Evolutionary conservation across 176 grass and related monocot species (phyloP).

Genomic region (Dendrocalamus sinicus): DNA sequence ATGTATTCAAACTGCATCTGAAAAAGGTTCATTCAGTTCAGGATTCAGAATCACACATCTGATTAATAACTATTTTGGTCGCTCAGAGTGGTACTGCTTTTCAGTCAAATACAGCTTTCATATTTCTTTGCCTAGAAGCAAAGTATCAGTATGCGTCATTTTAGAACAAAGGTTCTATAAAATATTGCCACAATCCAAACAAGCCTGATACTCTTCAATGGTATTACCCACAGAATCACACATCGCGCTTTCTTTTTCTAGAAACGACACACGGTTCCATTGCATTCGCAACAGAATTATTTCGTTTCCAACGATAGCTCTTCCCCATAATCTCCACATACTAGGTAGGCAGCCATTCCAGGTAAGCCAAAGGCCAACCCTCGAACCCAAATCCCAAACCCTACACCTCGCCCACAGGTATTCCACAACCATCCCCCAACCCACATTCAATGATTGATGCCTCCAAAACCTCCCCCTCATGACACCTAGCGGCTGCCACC

Average conservation of each 20-base stretch:
- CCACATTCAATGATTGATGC: not conserved
- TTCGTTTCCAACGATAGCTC: not conserved
- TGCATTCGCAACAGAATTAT: not conserved
- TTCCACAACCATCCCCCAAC: not conserved
- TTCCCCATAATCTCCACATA: not conserved
- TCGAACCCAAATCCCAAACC: not conserved
- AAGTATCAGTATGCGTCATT: not conserved
- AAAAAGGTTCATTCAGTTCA: not conserved
- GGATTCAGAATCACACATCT: not conserved
- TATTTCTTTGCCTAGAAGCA: not conserved
- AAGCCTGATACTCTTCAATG: not conserved
- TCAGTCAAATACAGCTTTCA: not conserved
- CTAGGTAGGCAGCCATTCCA: not conserved
- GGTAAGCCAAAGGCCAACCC: not conserved
- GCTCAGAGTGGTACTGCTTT: not conserved
- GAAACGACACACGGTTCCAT: not conserved
- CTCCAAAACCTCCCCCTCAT: slow-evolving; percentile 15
- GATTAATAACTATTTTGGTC: not conserved
- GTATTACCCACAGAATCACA: not conserved
- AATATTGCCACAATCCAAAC: not conserved
- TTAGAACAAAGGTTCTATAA: not conserved
- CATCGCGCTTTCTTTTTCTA: not conserved
- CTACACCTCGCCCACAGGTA: slow-evolving; percentile 7
- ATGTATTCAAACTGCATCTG: not conserved
- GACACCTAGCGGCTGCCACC: slow-evolving; percentile 15